phyloP scores from a whole-genome alignment of 495 filamentous ascomycete species.

The Amorphotheca resinae region DNA sequence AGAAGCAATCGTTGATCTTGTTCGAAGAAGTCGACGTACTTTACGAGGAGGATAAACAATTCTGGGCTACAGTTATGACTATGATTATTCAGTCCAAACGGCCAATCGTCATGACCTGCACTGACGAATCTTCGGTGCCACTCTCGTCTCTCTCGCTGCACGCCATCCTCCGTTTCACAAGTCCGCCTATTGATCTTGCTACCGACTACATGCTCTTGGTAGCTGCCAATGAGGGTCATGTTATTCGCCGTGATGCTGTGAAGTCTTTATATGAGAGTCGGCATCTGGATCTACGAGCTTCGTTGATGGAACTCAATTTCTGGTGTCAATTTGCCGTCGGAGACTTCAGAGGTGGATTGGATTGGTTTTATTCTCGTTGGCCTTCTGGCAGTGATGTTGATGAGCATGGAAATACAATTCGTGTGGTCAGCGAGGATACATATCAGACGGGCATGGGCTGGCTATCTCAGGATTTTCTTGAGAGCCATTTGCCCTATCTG shows the following conservation, averaged over 20 bases:
- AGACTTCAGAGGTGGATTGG: conserved; percentile 73
- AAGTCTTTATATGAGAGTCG: conserved; percentile 55
- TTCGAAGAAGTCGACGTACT: conserved; percentile 90
- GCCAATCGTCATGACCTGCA: conserved; percentile 91
- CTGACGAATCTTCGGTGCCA: conserved; percentile 68
- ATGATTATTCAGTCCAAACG: conserved; percentile 75
- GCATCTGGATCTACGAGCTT: conserved; percentile 59
- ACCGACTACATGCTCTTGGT: conserved; percentile 72
- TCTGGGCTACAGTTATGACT: conserved; percentile 71
- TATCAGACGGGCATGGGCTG: conserved; percentile 70
- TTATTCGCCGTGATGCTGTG: conserved; percentile 54
- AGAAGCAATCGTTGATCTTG: conserved; percentile 90
- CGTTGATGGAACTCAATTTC: conserved; percentile 80
- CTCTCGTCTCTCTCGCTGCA: conserved; percentile 57
- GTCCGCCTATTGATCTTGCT: conserved; percentile 54
- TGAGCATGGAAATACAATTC: conserved; percentile 46
- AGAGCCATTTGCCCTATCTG: conserved; percentile 13
- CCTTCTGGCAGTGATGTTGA: conserved; percentile 58
- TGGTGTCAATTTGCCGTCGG: conserved; percentile 96
- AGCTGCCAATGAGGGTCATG: conserved; percentile 84
- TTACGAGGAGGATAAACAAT: conserved; percentile 89
- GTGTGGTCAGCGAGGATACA: conserved; percentile 75
- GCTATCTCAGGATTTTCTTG: conserved; percentile 42
- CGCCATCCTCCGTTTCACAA: conserved; percentile 72
- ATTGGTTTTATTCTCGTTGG: conserved; percentile 77